These are phyloP conservation scores for Erythrophleum fordii DNA, from an alignment of 306 rosid species.

Conservation along the genomic window DNA sequence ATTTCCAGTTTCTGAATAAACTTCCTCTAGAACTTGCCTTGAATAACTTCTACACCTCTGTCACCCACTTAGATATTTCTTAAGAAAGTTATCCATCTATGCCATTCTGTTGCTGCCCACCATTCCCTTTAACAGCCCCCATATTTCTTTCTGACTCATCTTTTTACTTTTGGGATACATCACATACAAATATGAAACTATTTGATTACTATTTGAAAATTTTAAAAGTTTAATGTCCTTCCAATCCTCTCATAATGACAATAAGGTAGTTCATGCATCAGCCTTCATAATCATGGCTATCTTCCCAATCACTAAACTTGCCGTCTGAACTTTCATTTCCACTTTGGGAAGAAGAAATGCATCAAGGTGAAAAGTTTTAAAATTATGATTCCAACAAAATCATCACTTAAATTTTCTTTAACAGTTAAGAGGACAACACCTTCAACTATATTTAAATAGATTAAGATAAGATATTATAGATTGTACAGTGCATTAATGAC, in stretches of 20 bases:
- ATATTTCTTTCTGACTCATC: no score
- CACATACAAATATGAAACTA: neutral
- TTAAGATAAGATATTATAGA: neutral
- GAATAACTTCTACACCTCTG: no score
- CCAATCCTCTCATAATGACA: neutral
- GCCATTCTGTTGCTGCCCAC: no score
- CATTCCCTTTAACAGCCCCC: no score
- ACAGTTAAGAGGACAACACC: neutral
- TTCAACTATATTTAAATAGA: neutral
- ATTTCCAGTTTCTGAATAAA: no score
- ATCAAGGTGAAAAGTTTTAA: neutral
- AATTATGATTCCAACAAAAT: neutral
- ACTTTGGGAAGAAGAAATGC: neutral
- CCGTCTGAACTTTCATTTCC: neutral
- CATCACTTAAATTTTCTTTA: neutral
- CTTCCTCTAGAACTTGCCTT: no score
- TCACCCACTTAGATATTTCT: no score
- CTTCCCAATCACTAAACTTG: neutral
- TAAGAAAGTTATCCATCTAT: no score
- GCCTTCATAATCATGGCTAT: neutral
- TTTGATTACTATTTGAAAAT: neutral
- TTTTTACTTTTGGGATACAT: no score
- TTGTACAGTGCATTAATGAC: neutral
- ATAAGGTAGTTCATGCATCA: neutral
- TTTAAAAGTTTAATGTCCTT: neutral